These are phyloP conservation scores for Rhodotorula mucilaginosa DNA, from an alignment of 1,284 basidiomycete genomes.

Conservation along the genomic window DNA sequence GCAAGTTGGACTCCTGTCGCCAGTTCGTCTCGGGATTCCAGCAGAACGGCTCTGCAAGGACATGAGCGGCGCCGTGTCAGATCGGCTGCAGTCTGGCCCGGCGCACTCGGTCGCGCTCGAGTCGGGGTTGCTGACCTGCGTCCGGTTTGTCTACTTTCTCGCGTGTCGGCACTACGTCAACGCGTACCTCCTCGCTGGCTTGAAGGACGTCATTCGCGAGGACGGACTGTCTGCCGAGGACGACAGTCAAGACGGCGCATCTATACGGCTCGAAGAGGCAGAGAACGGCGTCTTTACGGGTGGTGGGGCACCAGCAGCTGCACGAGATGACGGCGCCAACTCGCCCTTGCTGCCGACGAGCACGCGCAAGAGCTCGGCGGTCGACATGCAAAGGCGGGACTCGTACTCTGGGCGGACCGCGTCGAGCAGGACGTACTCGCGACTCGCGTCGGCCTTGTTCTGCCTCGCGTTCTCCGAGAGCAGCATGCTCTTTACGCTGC, in stretches of 20 bases:
- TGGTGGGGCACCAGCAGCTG: slow-evolving; percentile 1
- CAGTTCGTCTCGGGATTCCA: too few species aligned
- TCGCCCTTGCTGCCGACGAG: not conserved
- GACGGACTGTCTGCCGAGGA: slow-evolving; percentile 17
- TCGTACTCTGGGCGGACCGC: not conserved
- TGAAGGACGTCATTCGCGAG: slow-evolving; percentile 41
- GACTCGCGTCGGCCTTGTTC: slow-evolving; percentile 43
- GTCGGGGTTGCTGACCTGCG: slow-evolving; percentile 20
- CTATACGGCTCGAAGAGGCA: slow-evolving; percentile 25
- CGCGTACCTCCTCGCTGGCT: slow-evolving; percentile 39
- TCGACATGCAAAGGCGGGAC: not conserved
- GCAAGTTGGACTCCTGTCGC: too few species aligned
- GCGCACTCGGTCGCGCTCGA: slow-evolving; percentile 16
- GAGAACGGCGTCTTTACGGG: slow-evolving; percentile 22
- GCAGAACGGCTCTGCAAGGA: too few species aligned
- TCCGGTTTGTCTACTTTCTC: slow-evolving; percentile 43
- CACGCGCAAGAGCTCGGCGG: not conserved
- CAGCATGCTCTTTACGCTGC: slow-evolving; percentile 45
- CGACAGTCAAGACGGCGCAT: slow-evolving; percentile 10
- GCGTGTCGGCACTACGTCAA: slow-evolving; percentile 42
- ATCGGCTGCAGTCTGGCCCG: not conserved
- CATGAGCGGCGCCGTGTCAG: not conserved
- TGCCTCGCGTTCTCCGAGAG: slow-evolving; percentile 46
- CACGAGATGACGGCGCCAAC: slow-evolving; percentile 2
- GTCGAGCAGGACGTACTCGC: slow-evolving; percentile 18